Evolutionary conservation across 768 basidiomycete genomes (phyloP), one percentile per base, ranked within the genome.

Genomic region (Scleroderma citrinum): DNA sequence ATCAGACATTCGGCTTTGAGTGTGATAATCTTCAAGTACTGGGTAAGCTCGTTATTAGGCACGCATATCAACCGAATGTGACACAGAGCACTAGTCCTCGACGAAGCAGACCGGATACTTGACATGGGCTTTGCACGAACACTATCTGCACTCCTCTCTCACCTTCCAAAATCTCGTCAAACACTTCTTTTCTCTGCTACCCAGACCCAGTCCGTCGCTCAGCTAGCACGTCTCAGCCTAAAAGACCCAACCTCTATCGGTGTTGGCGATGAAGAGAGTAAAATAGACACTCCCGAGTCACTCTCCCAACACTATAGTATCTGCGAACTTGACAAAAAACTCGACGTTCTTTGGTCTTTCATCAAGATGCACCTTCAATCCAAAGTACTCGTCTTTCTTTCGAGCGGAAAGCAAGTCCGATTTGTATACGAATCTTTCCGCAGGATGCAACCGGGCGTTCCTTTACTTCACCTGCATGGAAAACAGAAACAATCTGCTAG

Each of bases 141-240:
- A 0, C 72, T 98, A 2, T 82, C 91, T 21, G 95, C 95, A 5
- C 84, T 97, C 46, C 76, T 98, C n/a, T 80, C 80, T 0, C 92
- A 98, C 62, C 83, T 98, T 14, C 92, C 95, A 0, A 85, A 83
- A 69, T 80, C 83, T 13, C 87, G 95, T 8, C 95, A 98, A 72
- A 97, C 95, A 1, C 76, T 98, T 32, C 83, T 98, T 47, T 98
- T 97, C 71, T 96, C 93, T 14, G 95, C 95, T 3, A 98, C 95
- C 0, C 95, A 98, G 68, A 95, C 92, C 0, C 77, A 92, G 54
- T 92, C 91, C 0, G 83, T 95, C 38, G 71, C 78, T 43, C 91
- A 94, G 60, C 76, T 99, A 13, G 94, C 92, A 1, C 85, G 93
- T 8, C 79, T 99, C 12, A 91, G 88, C 55, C 80, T 99, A 29